phyloP scores from a whole-genome alignment of 2,329 filamentous ascomycete species.

The Colletotrichum siamense region DNA sequence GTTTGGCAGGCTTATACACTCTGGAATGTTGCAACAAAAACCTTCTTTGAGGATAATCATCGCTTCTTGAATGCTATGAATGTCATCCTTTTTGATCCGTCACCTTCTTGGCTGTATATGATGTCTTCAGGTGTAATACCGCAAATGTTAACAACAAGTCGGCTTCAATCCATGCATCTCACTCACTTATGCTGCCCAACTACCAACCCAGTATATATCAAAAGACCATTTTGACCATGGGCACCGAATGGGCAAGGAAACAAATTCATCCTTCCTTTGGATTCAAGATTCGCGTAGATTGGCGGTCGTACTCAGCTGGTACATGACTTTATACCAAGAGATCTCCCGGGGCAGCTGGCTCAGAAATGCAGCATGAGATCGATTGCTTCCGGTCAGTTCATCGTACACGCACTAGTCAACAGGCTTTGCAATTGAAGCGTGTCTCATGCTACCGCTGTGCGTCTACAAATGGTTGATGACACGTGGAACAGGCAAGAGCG shows the following conservation, averaged over 20 bases:
- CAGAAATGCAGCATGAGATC: background rate
- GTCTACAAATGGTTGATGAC: background rate
- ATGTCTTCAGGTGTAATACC: background rate
- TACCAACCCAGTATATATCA: too few species aligned
- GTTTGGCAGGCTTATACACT: background rate
- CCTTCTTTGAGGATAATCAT: too few species aligned
- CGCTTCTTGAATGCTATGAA: too few species aligned
- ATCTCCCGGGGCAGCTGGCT: background rate
- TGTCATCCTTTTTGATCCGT: background rate
- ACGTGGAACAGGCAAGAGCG: background rate
- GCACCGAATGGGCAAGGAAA: too few species aligned
- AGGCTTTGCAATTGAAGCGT: background rate
- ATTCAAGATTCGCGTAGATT: too few species aligned
- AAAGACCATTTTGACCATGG: too few species aligned
- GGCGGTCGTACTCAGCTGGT: too few species aligned
- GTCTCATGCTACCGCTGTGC: background rate
- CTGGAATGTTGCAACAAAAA: background rate
- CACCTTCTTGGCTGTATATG: background rate
- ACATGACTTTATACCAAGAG: background rate
- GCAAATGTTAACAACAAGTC: background rate
- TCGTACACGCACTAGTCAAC: background rate
- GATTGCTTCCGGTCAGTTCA: background rate
- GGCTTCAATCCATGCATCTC: background rate
- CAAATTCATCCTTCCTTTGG: too few species aligned
- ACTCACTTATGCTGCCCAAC: background rate